Percentiles rank a stretch among this genome's conserved stretches.
Evolutionary conservation across 768 basidiomycete genomes (phyloP).

Genomic region (Lentinula edodes): DNA sequence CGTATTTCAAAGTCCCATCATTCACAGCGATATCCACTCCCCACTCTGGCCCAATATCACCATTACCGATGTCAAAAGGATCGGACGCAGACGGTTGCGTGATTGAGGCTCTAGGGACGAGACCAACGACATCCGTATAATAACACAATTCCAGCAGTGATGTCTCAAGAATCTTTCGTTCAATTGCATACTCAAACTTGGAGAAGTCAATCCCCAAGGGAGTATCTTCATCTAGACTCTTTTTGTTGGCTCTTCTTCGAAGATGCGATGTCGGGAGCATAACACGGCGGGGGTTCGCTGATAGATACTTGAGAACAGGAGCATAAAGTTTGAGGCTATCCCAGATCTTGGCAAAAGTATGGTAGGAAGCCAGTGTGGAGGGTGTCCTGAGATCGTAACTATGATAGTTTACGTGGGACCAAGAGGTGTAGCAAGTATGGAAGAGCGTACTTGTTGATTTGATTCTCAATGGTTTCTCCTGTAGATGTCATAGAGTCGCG

Average conservation of each 20-base stretch:
- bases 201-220: constrained; percentile 51
- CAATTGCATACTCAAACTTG: constrained; percentile 79
- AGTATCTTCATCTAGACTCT: constrained; percentile 46
- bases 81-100: constrained; percentile 28
- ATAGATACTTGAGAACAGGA: constrained; percentile 2
- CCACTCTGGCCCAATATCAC: constrained; percentile 88
- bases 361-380: constrained; percentile 27
- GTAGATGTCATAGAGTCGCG: constrained; percentile 57
- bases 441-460: constrained; percentile 41
- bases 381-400: constrained; percentile 21
- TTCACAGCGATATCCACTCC: constrained; percentile 82
- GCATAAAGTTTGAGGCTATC: neutral
- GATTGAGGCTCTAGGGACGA: constrained; percentile 45
- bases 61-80: constrained; percentile 74
- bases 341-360: constrained; percentile 48
- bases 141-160: constrained; percentile 77
- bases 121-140: constrained; percentile 80
- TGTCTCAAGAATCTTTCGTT: constrained; percentile 76
- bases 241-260: constrained; percentile 12
- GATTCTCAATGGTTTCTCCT: constrained; percentile 57
- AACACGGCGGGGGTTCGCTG: neutral
- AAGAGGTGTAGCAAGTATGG: neutral
- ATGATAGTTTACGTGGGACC: neutral
- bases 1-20: constrained; percentile 75
- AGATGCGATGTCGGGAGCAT: neutral